phyloP scores from a whole-genome alignment of 768 basidiomycete genomes.

The Tricholoma furcatifolium region DNA sequence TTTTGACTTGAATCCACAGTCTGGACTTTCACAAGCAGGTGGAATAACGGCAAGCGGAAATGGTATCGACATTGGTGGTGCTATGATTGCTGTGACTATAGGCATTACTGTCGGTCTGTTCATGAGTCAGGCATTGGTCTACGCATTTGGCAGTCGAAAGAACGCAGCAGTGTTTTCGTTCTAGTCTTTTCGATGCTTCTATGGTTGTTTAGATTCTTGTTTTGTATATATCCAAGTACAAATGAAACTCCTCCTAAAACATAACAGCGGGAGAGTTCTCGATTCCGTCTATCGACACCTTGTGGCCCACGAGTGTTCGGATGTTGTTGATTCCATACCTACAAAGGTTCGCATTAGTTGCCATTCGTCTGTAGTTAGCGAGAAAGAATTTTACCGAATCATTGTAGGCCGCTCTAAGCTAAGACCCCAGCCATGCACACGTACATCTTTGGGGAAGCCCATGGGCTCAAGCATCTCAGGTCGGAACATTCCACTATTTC shows the following conservation, averaged over 20 bases:
- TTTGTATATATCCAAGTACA: constrained; percentile 6
- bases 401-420: constrained; percentile 95
- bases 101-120: constrained; percentile 89
- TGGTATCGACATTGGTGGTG: constrained; percentile 81
- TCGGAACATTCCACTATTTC: constrained; percentile 99
- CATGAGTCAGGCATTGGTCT: constrained; percentile 85
- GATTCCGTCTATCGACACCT: constrained; percentile 86
- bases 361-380: neutral
- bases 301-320: constrained; percentile 94
- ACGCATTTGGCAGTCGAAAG: constrained; percentile 83
- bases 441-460: constrained; percentile 96
- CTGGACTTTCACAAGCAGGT: constrained; percentile 83
- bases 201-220: constrained; percentile 7
- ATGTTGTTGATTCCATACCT: constrained; percentile 99
- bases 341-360: neutral
- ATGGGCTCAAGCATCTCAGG: constrained; percentile 99
- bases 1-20: constrained; percentile 38
- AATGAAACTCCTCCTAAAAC: constrained; percentile 50
- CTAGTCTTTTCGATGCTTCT: constrained; percentile 29
- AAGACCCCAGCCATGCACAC: constrained; percentile 97
- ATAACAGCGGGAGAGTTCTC: constrained; percentile 89
- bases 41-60: constrained; percentile 80
- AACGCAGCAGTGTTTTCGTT: constrained; percentile 86
- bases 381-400: constrained; percentile 72
- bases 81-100: constrained; percentile 89